These are phyloP conservation scores for Pichia sp. DNA, from an alignment of 1,139 yeast species.

Conservation along the genomic window DNA sequence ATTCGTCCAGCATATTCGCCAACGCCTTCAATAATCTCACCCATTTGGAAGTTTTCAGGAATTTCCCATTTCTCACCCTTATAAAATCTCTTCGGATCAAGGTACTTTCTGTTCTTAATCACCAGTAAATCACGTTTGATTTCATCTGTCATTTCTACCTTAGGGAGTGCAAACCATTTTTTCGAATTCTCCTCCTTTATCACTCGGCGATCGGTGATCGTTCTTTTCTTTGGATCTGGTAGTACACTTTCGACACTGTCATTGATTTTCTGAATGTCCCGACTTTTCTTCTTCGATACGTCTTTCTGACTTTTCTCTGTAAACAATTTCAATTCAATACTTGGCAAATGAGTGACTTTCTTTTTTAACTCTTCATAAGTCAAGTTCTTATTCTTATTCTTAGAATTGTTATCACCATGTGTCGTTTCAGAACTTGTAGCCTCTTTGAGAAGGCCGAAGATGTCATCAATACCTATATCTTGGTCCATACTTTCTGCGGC, in stretches of 20 bases:
- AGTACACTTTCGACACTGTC: conserved; percentile 40
- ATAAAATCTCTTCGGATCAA: conserved; percentile 94
- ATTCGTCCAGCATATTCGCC: conserved; percentile 72
- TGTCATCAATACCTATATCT: conserved; percentile 23
- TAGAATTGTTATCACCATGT: neutral
- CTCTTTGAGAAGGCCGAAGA: conserved; percentile 19
- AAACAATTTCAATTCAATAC: conserved; percentile 11
- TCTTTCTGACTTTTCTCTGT: neutral
- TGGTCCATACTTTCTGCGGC: no score
- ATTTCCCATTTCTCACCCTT: conserved; percentile 77
- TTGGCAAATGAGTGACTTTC: conserved; percentile 20
- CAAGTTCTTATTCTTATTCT: conserved; percentile 5
- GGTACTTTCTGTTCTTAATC: conserved; percentile 78
- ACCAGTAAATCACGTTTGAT: conserved; percentile 72
- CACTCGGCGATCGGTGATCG: conserved; percentile 31
- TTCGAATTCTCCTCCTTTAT: conserved; percentile 30
- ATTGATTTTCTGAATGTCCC: conserved; percentile 28
- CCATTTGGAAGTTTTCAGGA: conserved; percentile 82
- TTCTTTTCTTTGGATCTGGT: conserved; percentile 18
- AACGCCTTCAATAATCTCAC: conserved; percentile 79
- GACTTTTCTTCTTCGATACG: conserved; percentile 1
- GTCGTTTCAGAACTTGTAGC: conserved; percentile 1
- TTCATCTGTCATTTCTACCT: conserved; percentile 67
- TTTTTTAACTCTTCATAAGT: conserved; percentile 21
- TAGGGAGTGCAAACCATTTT: conserved; percentile 81